Percentiles rank a stretch among this genome's conserved stretches.
phyloP scores from a whole-genome alignment of 2,329 filamentous ascomycete species.

The Ophiostoma sp. region DNA sequence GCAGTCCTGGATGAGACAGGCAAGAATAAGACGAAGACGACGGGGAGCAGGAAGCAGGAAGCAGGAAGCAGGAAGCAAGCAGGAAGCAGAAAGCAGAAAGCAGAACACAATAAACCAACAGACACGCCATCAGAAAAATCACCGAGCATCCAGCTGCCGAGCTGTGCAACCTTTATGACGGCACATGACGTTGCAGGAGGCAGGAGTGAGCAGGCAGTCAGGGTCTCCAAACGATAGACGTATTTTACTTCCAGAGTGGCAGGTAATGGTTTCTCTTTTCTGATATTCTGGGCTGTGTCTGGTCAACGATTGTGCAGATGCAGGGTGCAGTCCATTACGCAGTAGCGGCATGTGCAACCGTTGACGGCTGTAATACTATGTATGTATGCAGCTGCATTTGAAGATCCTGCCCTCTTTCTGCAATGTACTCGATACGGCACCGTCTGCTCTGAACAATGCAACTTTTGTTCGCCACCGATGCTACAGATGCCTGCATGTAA shows the following conservation, averaged over 20 bases:
- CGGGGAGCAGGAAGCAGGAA: neutral
- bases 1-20: neutral
- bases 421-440: neutral
- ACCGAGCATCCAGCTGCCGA: conserved; percentile 2
- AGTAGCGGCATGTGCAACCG: neutral
- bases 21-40: neutral
- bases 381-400: conserved; percentile 1
- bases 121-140: neutral
- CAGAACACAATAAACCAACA: neutral
- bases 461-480: neutral
- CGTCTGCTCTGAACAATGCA: neutral
- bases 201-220: neutral
- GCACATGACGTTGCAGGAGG: neutral
- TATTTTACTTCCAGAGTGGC: neutral
- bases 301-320: conserved; percentile 5
- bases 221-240: neutral
- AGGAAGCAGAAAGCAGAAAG: neutral
- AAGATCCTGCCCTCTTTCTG: neutral
- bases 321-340: conserved; percentile 5
- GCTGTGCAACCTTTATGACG: conserved; percentile 2
- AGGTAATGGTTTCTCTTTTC: neutral
- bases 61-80: neutral
- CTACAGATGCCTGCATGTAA: neutral
- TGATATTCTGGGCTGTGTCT: neutral
- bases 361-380: neutral